These are phyloP conservation scores for Volvox carteri DNA, from an alignment of 163 green algal genomes.

Conservation along the genomic window DNA sequence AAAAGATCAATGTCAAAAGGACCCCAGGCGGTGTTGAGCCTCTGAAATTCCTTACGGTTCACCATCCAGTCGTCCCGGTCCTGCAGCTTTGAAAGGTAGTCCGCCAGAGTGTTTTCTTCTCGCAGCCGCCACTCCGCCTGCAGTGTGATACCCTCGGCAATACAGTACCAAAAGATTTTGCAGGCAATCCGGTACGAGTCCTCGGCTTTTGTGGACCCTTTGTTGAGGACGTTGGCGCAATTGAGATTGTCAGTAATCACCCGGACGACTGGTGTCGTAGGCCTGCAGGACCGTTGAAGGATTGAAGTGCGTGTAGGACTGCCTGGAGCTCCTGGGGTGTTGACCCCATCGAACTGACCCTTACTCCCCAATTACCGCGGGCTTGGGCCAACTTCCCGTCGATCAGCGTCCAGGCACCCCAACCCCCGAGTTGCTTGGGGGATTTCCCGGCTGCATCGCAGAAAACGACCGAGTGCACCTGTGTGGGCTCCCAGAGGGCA, in stretches of 20 bases:
- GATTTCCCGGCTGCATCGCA: constrained; percentile 32
- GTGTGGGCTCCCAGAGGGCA: not conserved
- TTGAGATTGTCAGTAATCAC: constrained; percentile 39
- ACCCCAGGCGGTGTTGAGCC: not conserved
- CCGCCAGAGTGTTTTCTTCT: constrained; percentile 5
- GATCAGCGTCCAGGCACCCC: constrained; percentile 35
- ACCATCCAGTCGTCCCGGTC: constrained; percentile 31
- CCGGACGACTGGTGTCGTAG: not conserved
- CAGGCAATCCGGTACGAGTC: not conserved
- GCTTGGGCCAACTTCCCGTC: no score
- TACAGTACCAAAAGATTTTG: constrained; percentile 28
- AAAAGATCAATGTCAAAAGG: constrained; percentile 47
- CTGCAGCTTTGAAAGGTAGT: constrained; percentile 12
- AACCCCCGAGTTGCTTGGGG: not conserved
- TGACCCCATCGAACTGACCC: not conserved
- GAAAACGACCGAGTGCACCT: no score
- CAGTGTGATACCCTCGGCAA: not conserved
- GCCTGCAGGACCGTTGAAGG: not conserved
- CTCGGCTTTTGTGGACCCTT: not conserved
- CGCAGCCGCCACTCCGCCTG: constrained; percentile 17
- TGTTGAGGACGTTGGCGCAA: constrained; percentile 37
- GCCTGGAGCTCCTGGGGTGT: constrained; percentile 35
- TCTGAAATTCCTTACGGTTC: not conserved
- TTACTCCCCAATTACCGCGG: not conserved
- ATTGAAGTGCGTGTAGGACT: not conserved